phyloP scores from a whole-genome alignment of 768 basidiomycete species.

The Gelatoporia subvermispora region DNA sequence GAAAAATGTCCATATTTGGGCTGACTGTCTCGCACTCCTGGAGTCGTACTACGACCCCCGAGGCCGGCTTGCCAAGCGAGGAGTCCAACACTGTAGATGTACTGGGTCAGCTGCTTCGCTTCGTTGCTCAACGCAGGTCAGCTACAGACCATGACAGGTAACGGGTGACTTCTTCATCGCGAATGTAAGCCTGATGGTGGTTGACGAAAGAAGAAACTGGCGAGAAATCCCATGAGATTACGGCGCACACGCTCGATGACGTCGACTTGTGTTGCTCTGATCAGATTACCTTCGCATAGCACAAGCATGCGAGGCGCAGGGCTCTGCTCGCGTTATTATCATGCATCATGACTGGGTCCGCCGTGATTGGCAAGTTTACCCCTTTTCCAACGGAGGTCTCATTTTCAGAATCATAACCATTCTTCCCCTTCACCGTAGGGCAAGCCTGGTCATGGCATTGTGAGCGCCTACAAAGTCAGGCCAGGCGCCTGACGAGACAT shows the following conservation, averaged over 20 bases:
- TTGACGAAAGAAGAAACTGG: too few species aligned
- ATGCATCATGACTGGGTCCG: too few species aligned
- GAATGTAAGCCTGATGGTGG: too few species aligned
- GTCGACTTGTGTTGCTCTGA: not conserved
- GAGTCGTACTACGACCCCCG: slow-evolving; percentile 60
- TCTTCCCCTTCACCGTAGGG: too few species aligned
- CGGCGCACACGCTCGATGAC: slow-evolving; percentile 11
- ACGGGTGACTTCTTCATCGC: slow-evolving; percentile 60
- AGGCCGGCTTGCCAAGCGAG: slow-evolving; percentile 76
- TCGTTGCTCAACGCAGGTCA: not conserved
- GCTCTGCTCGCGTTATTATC: too few species aligned
- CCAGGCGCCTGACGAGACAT: not conserved
- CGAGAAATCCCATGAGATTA: too few species aligned
- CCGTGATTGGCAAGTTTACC: too few species aligned
- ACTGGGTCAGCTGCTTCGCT: not conserved
- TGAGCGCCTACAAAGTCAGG: too few species aligned
- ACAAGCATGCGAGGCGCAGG: not conserved
- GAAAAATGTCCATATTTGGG: slow-evolving; percentile 6
- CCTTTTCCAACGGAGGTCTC: too few species aligned
- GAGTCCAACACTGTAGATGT: slow-evolving; percentile 73
- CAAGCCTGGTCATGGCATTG: too few species aligned
- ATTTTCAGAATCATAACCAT: too few species aligned
- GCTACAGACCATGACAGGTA: slow-evolving; percentile 76
- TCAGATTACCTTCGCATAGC: not conserved
- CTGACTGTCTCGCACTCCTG: slow-evolving; percentile 39